Base-by-base conservation (phyloP, 108 stramenopile species). In the Parietichytrium sp. region DNA sequence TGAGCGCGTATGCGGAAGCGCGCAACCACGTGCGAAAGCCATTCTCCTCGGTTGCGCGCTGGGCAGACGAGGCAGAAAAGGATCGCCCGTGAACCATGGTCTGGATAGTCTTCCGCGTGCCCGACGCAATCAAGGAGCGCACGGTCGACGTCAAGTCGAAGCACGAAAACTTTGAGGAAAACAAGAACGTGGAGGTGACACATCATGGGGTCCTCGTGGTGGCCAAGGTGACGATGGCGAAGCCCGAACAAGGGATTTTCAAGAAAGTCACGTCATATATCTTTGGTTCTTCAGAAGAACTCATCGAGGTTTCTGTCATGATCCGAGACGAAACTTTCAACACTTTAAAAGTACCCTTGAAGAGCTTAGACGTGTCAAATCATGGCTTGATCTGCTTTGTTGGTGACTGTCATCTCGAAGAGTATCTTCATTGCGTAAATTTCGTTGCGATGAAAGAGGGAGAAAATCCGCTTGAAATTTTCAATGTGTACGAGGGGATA, bases 381-480 rank as follows among this genome's bases (percentile, higher is more conserved):
- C n/a, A 13, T 55, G 54, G 54, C 26, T 55, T 55, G 26, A n/a
- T 55, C 20, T 55, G 54, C 26, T 55, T 55, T 55, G 54, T 55
- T 20, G 54, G 54, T 55, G 54, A 27, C 26, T 26, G 54, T 26
- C 0, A 15, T 26, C 13, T 55, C 1, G 54, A 1, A 13, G 54
- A 55, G 15, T 20, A 20, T 25, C 55, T 72, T 72, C 13, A 1
- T 10, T 2, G 55, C 55, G 55, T 72, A 4, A 10, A 55, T 55
- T 55, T 55, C n/a, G 26, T 55, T 55, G 54, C 54, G 54, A 55
- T 27, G 54, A n/a, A 26, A 20, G 54, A 55, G 1, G 54, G 26
- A 27, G 29, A 55, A 27, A 0, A 55, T 15, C 54, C 54, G 54
- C 26, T 55, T 27, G 26, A 13, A 20, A 55, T 55, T 1, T 55